Conservation (phyloP, 345 rosid genomes). For the Conringia planisiliqua region DNA sequence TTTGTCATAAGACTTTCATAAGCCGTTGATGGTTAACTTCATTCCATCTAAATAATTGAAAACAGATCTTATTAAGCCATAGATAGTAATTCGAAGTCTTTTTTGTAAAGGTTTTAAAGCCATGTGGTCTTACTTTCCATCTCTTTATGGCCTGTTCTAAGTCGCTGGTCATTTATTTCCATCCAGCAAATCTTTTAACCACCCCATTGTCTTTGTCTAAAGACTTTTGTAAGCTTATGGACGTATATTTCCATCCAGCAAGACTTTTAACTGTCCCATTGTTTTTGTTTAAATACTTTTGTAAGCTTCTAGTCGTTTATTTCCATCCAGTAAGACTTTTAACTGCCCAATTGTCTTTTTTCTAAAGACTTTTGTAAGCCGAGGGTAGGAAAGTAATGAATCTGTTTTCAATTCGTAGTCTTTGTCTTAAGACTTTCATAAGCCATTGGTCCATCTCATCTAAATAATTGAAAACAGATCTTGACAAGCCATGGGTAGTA, state of each 20-base stretch:
- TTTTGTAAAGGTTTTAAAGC: neutral
- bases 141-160: neutral
- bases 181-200: neutral
- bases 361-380: neutral
- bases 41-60: neutral
- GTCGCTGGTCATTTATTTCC: neutral
- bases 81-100: neutral
- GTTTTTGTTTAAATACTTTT: neutral
- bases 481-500: neutral
- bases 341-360: neutral
- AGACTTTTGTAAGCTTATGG: too few species aligned
- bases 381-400: too few species aligned
- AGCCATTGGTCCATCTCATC: neutral
- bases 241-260: too few species aligned
- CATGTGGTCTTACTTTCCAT: neutral
- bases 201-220: too few species aligned
- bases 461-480: neutral
- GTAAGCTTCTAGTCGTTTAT: neutral
- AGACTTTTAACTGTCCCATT: neutral
- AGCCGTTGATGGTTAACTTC: too few species aligned
- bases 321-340: neutral
- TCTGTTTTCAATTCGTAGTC: too few species aligned
- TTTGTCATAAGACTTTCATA: too few species aligned
- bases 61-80: neutral
- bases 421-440: too few species aligned